phyloP scores from a whole-genome alignment of 73 alveolate species.

The Blepharisma stoltei region DNA sequence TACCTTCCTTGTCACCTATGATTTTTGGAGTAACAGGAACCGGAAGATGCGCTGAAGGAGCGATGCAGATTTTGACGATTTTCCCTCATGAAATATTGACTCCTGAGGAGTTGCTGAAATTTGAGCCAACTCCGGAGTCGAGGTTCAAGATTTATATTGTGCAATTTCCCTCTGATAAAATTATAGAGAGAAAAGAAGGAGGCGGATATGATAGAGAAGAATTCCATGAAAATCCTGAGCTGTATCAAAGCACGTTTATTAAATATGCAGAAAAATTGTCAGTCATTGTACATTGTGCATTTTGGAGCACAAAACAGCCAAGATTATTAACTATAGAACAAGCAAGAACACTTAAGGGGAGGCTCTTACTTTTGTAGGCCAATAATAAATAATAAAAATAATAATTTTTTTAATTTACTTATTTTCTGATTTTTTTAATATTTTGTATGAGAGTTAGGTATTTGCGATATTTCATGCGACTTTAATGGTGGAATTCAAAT shows the following conservation, averaged over 20 bases:
- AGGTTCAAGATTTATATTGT: conserved; percentile 44
- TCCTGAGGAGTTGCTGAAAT: conserved; percentile 63
- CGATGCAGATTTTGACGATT: conserved; percentile 61
- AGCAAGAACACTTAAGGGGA: conserved; percentile 36
- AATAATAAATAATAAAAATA: no score
- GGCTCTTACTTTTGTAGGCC: no score
- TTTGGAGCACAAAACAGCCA: conserved; percentile 85
- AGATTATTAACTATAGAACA: conserved; percentile 53
- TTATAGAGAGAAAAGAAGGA: conserved; percentile 63
- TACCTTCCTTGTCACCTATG: conserved; percentile 55
- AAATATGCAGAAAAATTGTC: conserved; percentile 63
- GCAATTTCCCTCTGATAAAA: conserved; percentile 52
- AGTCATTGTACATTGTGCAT: conserved; percentile 65
- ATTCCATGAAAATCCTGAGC: conserved; percentile 65
- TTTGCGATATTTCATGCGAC: conserved; percentile 88
- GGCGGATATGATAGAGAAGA: conserved; percentile 59
- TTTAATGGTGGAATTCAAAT: conserved; percentile 74
- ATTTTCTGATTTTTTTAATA: conserved; percentile 43
- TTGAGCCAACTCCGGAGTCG: conserved; percentile 42
- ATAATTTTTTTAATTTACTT: no score
- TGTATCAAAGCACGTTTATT: conserved; percentile 58
- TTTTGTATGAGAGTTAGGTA: conserved; percentile 59
- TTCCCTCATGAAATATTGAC: conserved; percentile 68
- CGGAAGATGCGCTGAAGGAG: conserved; percentile 84
- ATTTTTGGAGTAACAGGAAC: conserved; percentile 75